Base-by-base conservation (phyloP, 139 green algal genomes). In the Tetradesmus lagerheimii region DNA sequence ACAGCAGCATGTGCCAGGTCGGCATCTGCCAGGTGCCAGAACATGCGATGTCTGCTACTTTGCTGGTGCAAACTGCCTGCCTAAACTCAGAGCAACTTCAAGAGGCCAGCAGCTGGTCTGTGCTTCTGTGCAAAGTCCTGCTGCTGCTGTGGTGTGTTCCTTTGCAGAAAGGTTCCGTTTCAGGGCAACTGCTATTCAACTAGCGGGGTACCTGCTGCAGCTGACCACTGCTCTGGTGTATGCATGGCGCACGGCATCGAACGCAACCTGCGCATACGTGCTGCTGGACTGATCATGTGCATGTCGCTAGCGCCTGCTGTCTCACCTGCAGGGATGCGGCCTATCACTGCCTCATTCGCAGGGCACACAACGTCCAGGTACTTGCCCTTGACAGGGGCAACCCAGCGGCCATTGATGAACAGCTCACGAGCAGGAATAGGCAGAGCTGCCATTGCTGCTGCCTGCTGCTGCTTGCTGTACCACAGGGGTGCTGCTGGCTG, bases 301-400 rank as follows among this genome's bases (percentile, higher is more conserved):
- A 38, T 79, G 25, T 38, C n/a, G 11, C n/a, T 16, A 45, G 67
- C 67, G 8, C n/a, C 6, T 29, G n/a, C 67, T 37, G 47, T 62
- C 57, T n/a, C 23, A 71, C 57, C 57, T 34, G 92, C 91, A 1
- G 96, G 94, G 45, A 98, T 97, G 16, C 74, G 92, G 27, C 95
- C 94, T 1, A 97, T 91, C 0, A 91, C 67, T 41, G 92, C 34
- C 89, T 97, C 94, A 0, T 89, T 96, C 0, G 92, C 90, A 0
- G 95, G 95, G 62, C 91, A 93, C 34, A 97, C 89, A 0, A 96
- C 92, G 9, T 92, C 87, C n/a, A 96, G 57, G 8, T 91, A 91
- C 12, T 78, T 67, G 0, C 91, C 91, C 16, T 78, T 47, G 5
- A 81, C 80, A 4, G 94, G 94, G 0, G 80, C 6, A 0, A 92